Conservation (phyloP, 2,329 filamentous ascomycete species). For the Fusarium gaditjirri region DNA sequence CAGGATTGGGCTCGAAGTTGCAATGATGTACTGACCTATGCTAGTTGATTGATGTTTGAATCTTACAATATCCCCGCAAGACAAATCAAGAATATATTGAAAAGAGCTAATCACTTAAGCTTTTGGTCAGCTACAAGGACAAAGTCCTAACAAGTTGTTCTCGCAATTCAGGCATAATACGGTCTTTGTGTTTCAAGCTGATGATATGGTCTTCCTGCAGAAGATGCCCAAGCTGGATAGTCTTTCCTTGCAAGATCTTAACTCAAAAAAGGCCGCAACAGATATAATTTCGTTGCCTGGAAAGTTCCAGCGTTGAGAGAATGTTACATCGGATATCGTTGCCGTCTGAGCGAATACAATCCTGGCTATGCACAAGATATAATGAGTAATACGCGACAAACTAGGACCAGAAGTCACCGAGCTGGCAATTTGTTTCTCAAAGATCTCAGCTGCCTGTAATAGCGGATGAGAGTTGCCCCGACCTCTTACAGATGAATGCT, state of each 20-base stretch:
- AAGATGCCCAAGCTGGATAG: background rate
- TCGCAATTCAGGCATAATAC: background rate
- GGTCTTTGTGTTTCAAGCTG: background rate
- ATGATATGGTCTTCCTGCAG: background rate
- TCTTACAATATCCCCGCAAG: background rate
- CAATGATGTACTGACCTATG: background rate
- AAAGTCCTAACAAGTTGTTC: background rate
- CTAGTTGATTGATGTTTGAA: background rate
- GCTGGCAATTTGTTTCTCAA: background rate
- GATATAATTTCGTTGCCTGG: background rate
- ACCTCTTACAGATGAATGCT: background rate
- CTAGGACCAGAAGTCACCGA: background rate
- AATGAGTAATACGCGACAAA: background rate
- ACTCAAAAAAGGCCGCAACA: background rate
- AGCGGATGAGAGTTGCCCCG: background rate
- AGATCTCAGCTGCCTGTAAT: no score
- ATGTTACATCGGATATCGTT: background rate
- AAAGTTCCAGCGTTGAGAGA: background rate
- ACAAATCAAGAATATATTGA: no score
- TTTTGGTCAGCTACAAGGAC: background rate
- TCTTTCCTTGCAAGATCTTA: background rate
- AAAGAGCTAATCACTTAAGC: background rate
- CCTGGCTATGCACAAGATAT: background rate
- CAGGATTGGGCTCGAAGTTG: background rate
- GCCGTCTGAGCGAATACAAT: background rate